A percentile compares a stretch with the other conserved stretches of the same genome.
Evolutionary conservation across 2,329 filamentous ascomycete genomes (phyloP).

Genomic region (Cladophialophora exuberans): DNA sequence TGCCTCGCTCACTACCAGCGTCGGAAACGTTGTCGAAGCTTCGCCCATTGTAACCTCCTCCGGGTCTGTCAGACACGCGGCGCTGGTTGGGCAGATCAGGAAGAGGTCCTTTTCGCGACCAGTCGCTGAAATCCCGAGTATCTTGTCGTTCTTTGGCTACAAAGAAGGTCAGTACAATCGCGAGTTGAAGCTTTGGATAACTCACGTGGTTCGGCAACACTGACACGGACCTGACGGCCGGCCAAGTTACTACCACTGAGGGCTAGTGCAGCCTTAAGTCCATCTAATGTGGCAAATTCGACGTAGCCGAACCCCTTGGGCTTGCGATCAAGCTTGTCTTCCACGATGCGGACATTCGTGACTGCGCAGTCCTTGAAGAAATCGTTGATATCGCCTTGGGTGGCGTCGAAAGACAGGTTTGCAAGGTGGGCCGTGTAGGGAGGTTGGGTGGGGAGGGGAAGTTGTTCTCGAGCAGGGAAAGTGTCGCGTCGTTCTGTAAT

Average conservation of each 20-base stretch:
- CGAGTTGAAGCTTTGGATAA: conserved; percentile 32
- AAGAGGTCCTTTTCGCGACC: conserved; percentile 90
- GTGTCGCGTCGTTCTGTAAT: conserved; percentile 39
- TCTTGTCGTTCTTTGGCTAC: conserved; percentile 86
- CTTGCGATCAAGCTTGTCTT: conserved; percentile 90
- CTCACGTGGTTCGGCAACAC: conserved; percentile 97
- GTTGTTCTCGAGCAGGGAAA: conserved; percentile 71
- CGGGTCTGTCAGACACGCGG: conserved; percentile 57
- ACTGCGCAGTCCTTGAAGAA: conserved; percentile 86
- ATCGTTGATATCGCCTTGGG: conserved; percentile 76
- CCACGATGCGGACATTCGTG: conserved; percentile 90
- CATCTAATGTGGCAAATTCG: conserved; percentile 85
- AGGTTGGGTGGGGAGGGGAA: conserved; percentile 87
- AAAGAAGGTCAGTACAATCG: background rate
- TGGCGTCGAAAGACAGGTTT: conserved; percentile 95
- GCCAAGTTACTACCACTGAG: conserved; percentile 82
- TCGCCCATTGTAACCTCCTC: conserved; percentile 54
- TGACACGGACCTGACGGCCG: conserved; percentile 87
- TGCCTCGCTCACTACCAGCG: conserved; percentile 66
- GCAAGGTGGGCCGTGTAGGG: conserved; percentile 95
- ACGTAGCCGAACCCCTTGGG: conserved; percentile 99
- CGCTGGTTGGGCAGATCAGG: conserved; percentile 69
- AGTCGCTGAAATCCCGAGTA: conserved; percentile 78
- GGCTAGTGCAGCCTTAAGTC: conserved; percentile 85
- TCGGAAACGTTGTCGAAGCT: conserved; percentile 59